A percentile compares a stretch with the other conserved stretches of the same genome.
Evolutionary conservation across 1,284 basidiomycete species (phyloP).

Genomic region (Wallemia mellicola): DNA sequence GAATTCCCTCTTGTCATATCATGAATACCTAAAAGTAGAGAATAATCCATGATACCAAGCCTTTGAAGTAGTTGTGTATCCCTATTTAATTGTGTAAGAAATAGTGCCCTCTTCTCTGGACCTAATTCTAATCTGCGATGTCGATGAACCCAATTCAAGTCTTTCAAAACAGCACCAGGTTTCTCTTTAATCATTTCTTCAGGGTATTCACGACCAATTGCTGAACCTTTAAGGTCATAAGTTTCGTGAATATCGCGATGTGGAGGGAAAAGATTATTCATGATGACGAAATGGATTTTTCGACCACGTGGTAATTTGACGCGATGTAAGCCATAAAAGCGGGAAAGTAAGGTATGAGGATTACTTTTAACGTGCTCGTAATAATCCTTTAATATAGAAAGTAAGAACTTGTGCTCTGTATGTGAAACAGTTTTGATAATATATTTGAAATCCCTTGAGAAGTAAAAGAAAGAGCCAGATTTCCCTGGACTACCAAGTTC

Average conservation of each 20-base stretch:
- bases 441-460: conserved; percentile 91
- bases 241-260: conserved; percentile 95
- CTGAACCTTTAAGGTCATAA: conserved; percentile 85
- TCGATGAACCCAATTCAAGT: conserved; percentile 81
- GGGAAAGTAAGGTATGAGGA: conserved; percentile 70
- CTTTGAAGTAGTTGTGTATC: conserved; percentile 59
- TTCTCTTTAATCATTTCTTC: conserved; percentile 56
- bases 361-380: conserved; percentile 64
- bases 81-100: conserved; percentile 62
- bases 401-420: conserved; percentile 73
- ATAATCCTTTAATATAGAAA: conserved; percentile 56
- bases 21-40: conserved; percentile 75
- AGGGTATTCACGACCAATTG: conserved; percentile 59
- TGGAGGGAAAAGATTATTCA: conserved; percentile 97
- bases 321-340: conserved; percentile 88
- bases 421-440: conserved; percentile 98
- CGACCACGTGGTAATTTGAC: conserved; percentile 77
- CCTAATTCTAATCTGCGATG: conserved; percentile 53
- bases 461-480: conserved; percentile 97
- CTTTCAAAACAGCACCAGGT: conserved; percentile 68
- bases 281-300: conserved; percentile 98
- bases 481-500: conserved; percentile 97
- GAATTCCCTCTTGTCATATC: conserved; percentile 66
- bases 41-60: conserved; percentile 87
- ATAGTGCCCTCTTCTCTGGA: conserved; percentile 66